These are phyloP conservation scores for Aegilops speltoides DNA, from an alignment of 176 grass and related monocot species.

Conservation along the genomic window DNA sequence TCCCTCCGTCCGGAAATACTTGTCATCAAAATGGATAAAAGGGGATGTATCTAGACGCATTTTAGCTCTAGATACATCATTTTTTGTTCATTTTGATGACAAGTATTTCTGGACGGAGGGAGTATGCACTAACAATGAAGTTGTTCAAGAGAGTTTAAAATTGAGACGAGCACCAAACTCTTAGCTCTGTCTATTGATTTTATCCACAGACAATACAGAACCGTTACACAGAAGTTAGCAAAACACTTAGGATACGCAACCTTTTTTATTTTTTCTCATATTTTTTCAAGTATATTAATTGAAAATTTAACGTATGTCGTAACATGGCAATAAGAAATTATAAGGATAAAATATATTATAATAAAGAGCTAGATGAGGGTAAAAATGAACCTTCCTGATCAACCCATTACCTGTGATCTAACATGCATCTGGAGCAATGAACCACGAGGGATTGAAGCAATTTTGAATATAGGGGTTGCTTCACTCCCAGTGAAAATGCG, in stretches of 20 bases:
- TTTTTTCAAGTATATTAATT: slow-evolving; percentile 6
- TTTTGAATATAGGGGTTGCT: slow-evolving; percentile 53
- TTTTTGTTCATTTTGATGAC: too few species aligned
- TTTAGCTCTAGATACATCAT: too few species aligned
- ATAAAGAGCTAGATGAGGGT: background rate
- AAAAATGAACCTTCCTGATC: background rate
- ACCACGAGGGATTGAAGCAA: slow-evolving; percentile 42
- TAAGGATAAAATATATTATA: background rate
- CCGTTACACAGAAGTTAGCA: background rate
- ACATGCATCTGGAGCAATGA: slow-evolving; percentile 80
- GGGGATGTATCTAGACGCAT: too few species aligned
- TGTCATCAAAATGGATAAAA: too few species aligned
- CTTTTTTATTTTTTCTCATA: background rate
- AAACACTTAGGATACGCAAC: background rate
- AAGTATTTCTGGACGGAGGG: too few species aligned
- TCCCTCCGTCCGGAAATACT: too few species aligned
- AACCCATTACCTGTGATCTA: slow-evolving; percentile 63
- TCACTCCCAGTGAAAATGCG: slow-evolving; percentile 74
- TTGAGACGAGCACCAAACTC: background rate
- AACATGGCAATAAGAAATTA: background rate
- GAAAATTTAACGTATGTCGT: background rate
- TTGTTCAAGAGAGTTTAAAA: background rate
- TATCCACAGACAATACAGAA: background rate
- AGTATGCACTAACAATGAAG: background rate
- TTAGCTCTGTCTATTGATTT: background rate